A percentile compares a stretch with the other conserved stretches of the same genome.
Conservation (phyloP, 495 filamentous ascomycete species). For the Cladorrhinum samala region DNA sequence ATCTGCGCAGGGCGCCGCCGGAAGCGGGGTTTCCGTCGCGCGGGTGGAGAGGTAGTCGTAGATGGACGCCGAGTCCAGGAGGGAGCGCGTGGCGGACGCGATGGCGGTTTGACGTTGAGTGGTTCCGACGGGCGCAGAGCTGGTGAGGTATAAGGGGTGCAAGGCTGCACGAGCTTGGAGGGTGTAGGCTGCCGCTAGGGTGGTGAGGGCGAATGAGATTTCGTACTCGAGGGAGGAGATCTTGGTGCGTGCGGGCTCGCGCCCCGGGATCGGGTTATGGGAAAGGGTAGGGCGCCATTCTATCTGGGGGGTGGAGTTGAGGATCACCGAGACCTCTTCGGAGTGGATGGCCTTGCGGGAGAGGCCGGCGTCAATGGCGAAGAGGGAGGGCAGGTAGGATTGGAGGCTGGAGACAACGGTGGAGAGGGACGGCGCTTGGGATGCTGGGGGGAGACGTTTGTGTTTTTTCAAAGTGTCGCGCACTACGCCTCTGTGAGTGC, state of each 20-base stretch:
- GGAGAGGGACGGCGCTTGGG: slow-evolving; percentile 60
- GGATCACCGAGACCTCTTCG: slow-evolving; percentile 59
- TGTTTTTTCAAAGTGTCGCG: slow-evolving; percentile 72
- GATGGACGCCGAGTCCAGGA: slow-evolving; percentile 74
- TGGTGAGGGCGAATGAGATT: slow-evolving; percentile 67
- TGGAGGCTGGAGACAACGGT: slow-evolving; percentile 60
- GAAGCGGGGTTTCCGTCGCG: slow-evolving; percentile 23
- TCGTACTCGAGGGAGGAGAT: slow-evolving; percentile 78
- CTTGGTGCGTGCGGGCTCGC: slow-evolving; percentile 54
- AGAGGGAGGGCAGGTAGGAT: slow-evolving; percentile 72
- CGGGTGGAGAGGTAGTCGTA: slow-evolving; percentile 60
- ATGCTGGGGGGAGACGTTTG: slow-evolving; percentile 65
- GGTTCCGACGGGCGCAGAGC: slow-evolving; percentile 52
- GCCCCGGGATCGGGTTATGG: slow-evolving; percentile 46
- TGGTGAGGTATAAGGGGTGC: slow-evolving; percentile 46
- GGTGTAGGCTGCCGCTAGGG: slow-evolving; percentile 66
- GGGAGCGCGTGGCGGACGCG: slow-evolving; percentile 65
- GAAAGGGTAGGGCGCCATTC: slow-evolving; percentile 83
- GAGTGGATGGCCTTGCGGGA: slow-evolving; percentile 42
- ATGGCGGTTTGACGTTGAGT: slow-evolving; percentile 64
- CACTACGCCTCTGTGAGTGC: slow-evolving; percentile 71
- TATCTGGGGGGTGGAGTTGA: slow-evolving; percentile 44
- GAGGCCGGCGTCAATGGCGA: slow-evolving; percentile 66
- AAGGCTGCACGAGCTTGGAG: slow-evolving; percentile 57
- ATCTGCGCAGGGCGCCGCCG: slow-evolving; percentile 46